phyloP scores from a whole-genome alignment of 148 eudicot species.

The Fagopyrum tataricum region DNA sequence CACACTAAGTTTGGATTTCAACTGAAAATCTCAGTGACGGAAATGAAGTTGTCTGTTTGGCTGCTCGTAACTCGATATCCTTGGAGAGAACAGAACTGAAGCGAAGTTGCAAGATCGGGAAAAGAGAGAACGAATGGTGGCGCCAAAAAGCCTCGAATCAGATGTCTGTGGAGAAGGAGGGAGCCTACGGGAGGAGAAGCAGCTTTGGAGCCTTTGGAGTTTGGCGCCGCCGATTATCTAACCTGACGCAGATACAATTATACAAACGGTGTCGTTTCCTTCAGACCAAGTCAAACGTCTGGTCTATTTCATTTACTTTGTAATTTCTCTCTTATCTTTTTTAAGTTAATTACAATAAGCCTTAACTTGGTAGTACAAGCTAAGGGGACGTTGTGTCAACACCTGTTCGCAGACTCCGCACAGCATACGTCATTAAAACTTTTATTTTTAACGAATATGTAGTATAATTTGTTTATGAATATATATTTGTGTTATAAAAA shows the following conservation, averaged over 20 bases:
- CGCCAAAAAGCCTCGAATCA: background rate
- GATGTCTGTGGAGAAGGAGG: too few species aligned
- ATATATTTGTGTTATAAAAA: too few species aligned
- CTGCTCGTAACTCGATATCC: background rate
- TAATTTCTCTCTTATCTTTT: background rate
- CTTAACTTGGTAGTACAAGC: too few species aligned
- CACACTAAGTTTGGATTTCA: background rate
- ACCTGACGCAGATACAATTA: background rate
- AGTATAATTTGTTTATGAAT: too few species aligned
- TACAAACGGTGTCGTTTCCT: constrained; percentile 9
- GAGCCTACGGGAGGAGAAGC: background rate
- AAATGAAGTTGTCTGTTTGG: background rate
- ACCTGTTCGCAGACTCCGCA: too few species aligned
- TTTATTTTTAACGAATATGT: too few species aligned
- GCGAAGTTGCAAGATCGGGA: background rate
- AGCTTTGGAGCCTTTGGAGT: background rate
- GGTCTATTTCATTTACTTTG: background rate
- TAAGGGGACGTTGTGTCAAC: too few species aligned
- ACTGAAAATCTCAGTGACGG: background rate
- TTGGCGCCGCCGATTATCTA: background rate
- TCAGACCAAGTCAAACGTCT: background rate
- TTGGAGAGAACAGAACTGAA: background rate
- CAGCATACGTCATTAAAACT: too few species aligned
- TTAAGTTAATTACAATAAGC: background rate
- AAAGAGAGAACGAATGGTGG: background rate